phyloP scores from a whole-genome alignment of 1,284 basidiomycete species.

The Ustilago crameri region DNA sequence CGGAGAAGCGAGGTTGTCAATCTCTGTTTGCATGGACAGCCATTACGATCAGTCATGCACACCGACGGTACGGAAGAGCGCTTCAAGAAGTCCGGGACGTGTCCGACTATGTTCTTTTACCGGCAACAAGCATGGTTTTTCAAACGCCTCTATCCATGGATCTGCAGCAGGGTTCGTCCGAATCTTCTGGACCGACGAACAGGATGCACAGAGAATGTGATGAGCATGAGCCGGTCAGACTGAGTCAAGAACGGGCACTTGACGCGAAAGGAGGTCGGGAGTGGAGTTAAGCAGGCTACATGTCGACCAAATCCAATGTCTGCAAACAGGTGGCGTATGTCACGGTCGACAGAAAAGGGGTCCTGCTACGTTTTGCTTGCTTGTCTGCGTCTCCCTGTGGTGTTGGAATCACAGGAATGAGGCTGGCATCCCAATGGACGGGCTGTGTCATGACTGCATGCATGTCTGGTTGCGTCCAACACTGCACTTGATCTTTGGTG shows the following conservation, averaged over 20 bases:
- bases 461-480: conserved; percentile 8
- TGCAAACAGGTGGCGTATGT: no score
- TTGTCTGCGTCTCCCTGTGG: no score
- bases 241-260: no score
- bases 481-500: conserved; percentile 1
- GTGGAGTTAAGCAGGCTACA: no score
- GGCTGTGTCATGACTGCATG: conserved; percentile 2
- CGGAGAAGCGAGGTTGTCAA: not conserved
- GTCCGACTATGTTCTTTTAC: not conserved
- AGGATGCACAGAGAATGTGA: conserved; percentile 14
- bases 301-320: no score
- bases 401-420: conserved; percentile 21
- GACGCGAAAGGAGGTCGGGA: no score
- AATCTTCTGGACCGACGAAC: conserved; percentile 13
- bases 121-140: no score
- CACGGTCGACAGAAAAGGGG: no score
- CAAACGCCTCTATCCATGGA: no score
- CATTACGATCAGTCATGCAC: conserved; percentile 3
- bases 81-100: not conserved
- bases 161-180: not conserved
- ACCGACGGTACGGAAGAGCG: conserved; percentile 14
- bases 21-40: conserved; percentile 1
- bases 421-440: conserved; percentile 29
- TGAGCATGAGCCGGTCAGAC: no score
- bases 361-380: no score